A percentile compares a stretch with the other conserved stretches of the same genome.
Evolutionary conservation across 257 asterid species (phyloP).

Genomic region (Ophiorrhiza pumila): DNA sequence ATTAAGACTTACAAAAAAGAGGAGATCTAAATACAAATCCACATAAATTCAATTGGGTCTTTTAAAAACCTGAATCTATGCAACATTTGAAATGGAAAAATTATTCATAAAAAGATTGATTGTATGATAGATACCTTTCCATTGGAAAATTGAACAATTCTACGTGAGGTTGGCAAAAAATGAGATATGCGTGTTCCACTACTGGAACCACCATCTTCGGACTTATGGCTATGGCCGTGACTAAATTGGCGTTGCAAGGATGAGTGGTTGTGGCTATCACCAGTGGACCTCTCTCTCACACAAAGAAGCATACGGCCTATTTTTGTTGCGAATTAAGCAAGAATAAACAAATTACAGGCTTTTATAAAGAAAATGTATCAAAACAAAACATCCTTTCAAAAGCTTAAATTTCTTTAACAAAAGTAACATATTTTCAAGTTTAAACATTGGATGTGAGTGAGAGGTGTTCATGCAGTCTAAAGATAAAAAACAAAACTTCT

Average conservation of each 20-base stretch:
- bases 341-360: neutral
- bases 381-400: neutral
- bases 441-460: neutral
- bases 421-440: neutral
- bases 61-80: too few relatives aligned
- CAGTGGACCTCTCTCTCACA: conserved; percentile 83
- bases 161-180: conserved; percentile 95
- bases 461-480: neutral
- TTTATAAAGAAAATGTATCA: neutral
- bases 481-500: neutral
- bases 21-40: too few relatives aligned
- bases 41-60: too few relatives aligned
- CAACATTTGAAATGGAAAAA: too few relatives aligned
- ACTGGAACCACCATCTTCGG: conserved; percentile 75
- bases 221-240: conserved; percentile 82
- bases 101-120: neutral
- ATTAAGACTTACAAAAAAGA: too few relatives aligned
- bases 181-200: conserved; percentile 89
- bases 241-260: conserved; percentile 95
- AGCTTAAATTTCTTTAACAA: neutral
- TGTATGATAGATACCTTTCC: conserved; percentile 57
- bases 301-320: conserved; percentile 99
- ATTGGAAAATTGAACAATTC: conserved; percentile 95
- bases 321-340: conserved; percentile 7
- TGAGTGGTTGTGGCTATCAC: conserved; percentile 68